Evolutionary conservation across 768 basidiomycete genomes (phyloP).

Genomic region (Phallus indusiatus): DNA sequence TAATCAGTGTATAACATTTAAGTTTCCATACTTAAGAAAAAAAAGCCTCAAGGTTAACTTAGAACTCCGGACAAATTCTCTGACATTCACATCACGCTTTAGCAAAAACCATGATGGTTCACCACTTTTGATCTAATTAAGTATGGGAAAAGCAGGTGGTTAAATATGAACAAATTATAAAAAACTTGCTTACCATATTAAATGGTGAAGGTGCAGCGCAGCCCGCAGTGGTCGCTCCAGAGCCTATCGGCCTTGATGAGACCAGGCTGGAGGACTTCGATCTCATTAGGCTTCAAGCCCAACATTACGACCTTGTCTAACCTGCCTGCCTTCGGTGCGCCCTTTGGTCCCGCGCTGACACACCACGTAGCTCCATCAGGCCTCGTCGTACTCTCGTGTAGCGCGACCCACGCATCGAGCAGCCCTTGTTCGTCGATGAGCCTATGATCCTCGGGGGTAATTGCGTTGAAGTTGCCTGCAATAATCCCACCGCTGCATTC

Average conservation of each 20-base stretch:
- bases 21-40: too few species aligned
- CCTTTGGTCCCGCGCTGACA: not conserved
- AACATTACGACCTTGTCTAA: conserved; percentile 12
- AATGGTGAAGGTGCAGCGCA: not conserved
- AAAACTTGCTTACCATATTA: not conserved
- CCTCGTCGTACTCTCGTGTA: conserved; percentile 5
- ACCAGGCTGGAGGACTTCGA: conserved; percentile 33
- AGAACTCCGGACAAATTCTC: too few species aligned
- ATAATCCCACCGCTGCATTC: conserved; percentile 11
- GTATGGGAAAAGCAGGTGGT: not conserved
- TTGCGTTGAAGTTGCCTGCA: conserved; percentile 12
- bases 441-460: conserved; percentile 5
- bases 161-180: not conserved
- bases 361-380: conserved; percentile 9
- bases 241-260: conserved; percentile 25
- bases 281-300: conserved; percentile 27
- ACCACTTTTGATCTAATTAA: not conserved
- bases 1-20: too few species aligned
- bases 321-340: conserved; percentile 2
- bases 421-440: conserved; percentile 11
- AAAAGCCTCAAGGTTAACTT: too few species aligned
- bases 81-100: too few species aligned
- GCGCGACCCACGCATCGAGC: conserved; percentile 9
- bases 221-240: conserved; percentile 20
- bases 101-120: too few species aligned